Evolutionary conservation across 345 rosid species (phyloP).

Genomic region (Citrus unshiu): DNA sequence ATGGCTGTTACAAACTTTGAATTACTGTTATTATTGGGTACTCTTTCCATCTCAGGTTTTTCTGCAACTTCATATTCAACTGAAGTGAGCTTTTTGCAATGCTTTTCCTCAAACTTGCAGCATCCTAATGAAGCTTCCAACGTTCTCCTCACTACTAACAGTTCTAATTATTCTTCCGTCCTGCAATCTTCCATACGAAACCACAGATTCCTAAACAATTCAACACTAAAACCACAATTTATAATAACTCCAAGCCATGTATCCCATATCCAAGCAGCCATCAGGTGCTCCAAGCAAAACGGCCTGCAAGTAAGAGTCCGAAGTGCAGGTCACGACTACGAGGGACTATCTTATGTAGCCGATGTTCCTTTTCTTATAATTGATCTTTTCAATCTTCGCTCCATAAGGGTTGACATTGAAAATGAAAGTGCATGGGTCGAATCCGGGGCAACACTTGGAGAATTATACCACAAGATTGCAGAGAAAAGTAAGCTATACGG

Average conservation of each 20-base stretch:
- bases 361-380: slow-evolving; percentile 25
- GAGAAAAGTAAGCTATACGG: slow-evolving; percentile 23
- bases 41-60: background rate
- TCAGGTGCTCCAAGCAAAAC: background rate
- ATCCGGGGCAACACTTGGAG: slow-evolving; percentile 38
- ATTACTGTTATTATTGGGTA: background rate
- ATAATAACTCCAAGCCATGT: background rate
- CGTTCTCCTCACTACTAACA: slow-evolving; percentile 1
- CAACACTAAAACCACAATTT: slow-evolving; percentile 6
- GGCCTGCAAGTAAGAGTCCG: slow-evolving; percentile 5
- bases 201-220: slow-evolving; percentile 16
- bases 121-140: slow-evolving; percentile 13
- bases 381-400: slow-evolving; percentile 26
- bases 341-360: slow-evolving; percentile 17
- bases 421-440: slow-evolving; percentile 30
- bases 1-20: background rate
- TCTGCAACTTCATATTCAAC: background rate
- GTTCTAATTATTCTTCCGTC: slow-evolving; percentile 7
- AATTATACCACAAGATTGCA: slow-evolving; percentile 26
- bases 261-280: slow-evolving; percentile 8
- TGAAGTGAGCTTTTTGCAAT: slow-evolving; percentile 11
- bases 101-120: slow-evolving; percentile 16
- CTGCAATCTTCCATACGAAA: slow-evolving; percentile 23
- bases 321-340: slow-evolving; percentile 32
- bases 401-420: slow-evolving; percentile 11